phyloP scores from a whole-genome alignment of 129 eudicot genomes.

The Centella asiatica region DNA sequence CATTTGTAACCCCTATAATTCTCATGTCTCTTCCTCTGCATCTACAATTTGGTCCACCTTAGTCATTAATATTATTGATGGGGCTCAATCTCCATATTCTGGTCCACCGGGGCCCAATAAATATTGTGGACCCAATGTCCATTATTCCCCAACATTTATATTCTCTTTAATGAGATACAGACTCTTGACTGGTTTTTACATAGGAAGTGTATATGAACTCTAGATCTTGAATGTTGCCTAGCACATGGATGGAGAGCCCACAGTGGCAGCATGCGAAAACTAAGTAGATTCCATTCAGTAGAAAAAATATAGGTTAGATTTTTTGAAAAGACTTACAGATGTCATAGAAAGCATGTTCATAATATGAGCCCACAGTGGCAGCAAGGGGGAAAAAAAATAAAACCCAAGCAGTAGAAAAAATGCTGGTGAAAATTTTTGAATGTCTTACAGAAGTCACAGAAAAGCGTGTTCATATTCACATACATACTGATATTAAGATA shows the following conservation, averaged over 20 bases:
- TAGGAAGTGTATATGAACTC: constrained; percentile 1
- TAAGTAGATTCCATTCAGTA: too few relatives aligned
- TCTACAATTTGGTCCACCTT: constrained; percentile 22
- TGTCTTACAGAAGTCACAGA: too few relatives aligned
- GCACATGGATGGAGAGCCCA: constrained; percentile 13
- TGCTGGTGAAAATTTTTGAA: too few relatives aligned
- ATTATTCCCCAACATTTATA: constrained; percentile 24
- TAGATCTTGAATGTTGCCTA: constrained; percentile 7
- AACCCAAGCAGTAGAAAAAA: too few relatives aligned
- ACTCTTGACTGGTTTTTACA: constrained; percentile 26
- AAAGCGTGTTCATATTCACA: too few relatives aligned
- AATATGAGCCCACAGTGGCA: too few relatives aligned
- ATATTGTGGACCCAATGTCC: constrained; percentile 26
- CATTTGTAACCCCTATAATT: too few relatives aligned
- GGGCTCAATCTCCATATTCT: constrained; percentile 27
- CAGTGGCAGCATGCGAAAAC: not conserved
- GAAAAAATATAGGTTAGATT: too few relatives aligned
- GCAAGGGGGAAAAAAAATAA: too few relatives aligned
- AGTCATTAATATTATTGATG: constrained; percentile 14
- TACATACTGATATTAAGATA: too few relatives aligned
- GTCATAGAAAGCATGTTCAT: too few relatives aligned
- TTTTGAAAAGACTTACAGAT: too few relatives aligned
- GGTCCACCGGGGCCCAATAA: constrained; percentile 36
- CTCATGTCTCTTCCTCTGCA: not conserved
- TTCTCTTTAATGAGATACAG: constrained; percentile 25